Percentiles rank a stretch among this genome's conserved stretches.
Conservation (phyloP, 1,139 yeast species). For the Yamadazyma atlantica region DNA sequence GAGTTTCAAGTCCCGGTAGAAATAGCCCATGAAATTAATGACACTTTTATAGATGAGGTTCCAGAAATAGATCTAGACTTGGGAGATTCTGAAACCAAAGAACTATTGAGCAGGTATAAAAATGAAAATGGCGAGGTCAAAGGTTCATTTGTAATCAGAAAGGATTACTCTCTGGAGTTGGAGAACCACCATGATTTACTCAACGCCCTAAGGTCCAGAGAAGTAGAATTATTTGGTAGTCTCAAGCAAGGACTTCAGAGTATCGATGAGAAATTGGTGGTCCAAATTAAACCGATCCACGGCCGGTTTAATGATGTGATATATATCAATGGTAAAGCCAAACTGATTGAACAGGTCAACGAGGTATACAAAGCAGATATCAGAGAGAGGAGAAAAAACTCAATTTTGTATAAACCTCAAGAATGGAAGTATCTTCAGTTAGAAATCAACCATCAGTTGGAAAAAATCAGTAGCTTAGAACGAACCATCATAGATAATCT, state of each 20-base stretch:
- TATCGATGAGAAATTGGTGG: constrained; percentile 30
- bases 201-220: constrained; percentile 24
- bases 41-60: constrained; percentile 22
- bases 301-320: constrained; percentile 35
- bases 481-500: constrained; percentile 41
- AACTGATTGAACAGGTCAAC: constrained; percentile 23
- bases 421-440: constrained; percentile 35
- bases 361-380: constrained; percentile 19
- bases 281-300: constrained; percentile 28
- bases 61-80: no score
- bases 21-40: constrained; percentile 25
- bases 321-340: constrained; percentile 32
- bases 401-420: constrained; percentile 30
- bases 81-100: constrained; percentile 2
- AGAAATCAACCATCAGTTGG: constrained; percentile 23
- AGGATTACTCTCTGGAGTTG: constrained; percentile 29
- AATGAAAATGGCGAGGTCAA: constrained; percentile 3
- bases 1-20: constrained; percentile 31
- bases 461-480: constrained; percentile 42
- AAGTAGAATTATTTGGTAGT: constrained; percentile 18
- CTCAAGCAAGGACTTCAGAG: constrained; percentile 21
- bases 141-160: constrained; percentile 25
- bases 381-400: constrained; percentile 28
- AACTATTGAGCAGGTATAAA: constrained; percentile 5
- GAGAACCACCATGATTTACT: constrained; percentile 33